Conservation (phyloP, 2,329 filamentous ascomycete genomes). For the Pseudogymnoascus destructans region DNA sequence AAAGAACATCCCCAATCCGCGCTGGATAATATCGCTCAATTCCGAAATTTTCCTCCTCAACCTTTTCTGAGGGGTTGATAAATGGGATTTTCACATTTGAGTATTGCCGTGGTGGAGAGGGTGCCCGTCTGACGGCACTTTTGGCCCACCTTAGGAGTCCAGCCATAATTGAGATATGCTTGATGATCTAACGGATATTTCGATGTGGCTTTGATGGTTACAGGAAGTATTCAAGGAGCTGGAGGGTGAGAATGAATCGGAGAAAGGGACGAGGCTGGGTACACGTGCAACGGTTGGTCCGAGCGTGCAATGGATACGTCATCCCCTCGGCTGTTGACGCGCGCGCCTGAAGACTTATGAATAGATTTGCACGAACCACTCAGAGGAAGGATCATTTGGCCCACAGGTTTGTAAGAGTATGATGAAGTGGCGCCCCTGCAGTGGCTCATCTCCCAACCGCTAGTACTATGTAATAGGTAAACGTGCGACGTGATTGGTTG, state of each 20-base stretch:
- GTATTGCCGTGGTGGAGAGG: conserved; percentile 13
- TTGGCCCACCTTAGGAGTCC: conserved; percentile 14
- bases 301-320: too few relatives aligned
- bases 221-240: neutral
- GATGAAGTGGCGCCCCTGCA: too few relatives aligned
- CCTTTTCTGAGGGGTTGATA: conserved; percentile 11
- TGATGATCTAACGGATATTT: conserved; percentile 1
- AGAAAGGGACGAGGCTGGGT: neutral
- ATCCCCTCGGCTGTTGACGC: too few relatives aligned
- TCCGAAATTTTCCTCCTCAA: conserved; percentile 13
- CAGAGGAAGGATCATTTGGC: too few relatives aligned
- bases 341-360: too few relatives aligned
- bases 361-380: too few relatives aligned
- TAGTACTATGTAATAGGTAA: too few relatives aligned
- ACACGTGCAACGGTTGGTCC: neutral
- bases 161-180: conserved; percentile 8
- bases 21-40: conserved; percentile 15
- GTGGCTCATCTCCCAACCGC: too few relatives aligned
- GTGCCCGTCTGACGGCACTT: conserved; percentile 11
- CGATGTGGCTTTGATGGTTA: neutral
- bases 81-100: conserved; percentile 11
- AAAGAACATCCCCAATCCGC: conserved; percentile 14
- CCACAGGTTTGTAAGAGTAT: too few relatives aligned
- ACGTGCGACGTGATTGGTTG: too few relatives aligned
- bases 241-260: neutral